Conservation (phyloP, 2,329 filamentous ascomycete species). For the Aspergillus puulaauensis region DNA sequence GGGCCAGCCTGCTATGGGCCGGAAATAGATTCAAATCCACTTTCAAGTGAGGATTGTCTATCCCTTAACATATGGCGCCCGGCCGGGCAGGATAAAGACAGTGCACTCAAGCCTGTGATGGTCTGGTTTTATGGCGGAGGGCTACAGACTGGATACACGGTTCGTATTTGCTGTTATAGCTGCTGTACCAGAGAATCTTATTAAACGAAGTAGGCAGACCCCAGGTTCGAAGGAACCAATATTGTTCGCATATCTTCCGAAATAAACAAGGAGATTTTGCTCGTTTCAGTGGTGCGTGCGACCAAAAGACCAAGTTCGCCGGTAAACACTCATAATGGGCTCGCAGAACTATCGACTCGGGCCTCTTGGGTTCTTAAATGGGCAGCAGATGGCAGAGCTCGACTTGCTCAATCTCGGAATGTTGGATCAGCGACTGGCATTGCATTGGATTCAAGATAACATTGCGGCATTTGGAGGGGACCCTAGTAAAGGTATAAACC, state of each 20-base stretch:
- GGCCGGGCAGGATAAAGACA: not conserved
- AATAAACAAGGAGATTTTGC: not conserved
- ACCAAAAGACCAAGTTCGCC: not conserved
- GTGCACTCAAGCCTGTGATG: not conserved
- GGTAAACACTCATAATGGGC: not conserved
- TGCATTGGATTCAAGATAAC: not conserved
- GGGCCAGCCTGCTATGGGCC: not conserved
- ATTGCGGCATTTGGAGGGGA: not conserved
- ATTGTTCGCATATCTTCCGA: not conserved
- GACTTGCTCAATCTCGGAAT: not conserved
- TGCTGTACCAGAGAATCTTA: not conserved
- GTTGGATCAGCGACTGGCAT: not conserved
- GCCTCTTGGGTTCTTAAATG: not conserved
- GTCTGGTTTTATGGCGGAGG: conserved; percentile 1
- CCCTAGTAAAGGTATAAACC: not conserved
- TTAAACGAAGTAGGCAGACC: not conserved
- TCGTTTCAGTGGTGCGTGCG: not conserved
- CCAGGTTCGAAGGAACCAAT: not conserved
- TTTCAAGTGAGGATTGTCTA: not conserved
- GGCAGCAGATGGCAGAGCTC: not conserved
- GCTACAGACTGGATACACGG: not conserved
- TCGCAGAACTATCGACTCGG: not conserved
- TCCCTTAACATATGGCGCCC: not conserved
- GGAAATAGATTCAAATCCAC: not conserved
- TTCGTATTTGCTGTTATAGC: not conserved